These are phyloP conservation scores for Sarocladium brachiariae DNA, from an alignment of 2,329 filamentous ascomycete genomes.

Conservation along the genomic window DNA sequence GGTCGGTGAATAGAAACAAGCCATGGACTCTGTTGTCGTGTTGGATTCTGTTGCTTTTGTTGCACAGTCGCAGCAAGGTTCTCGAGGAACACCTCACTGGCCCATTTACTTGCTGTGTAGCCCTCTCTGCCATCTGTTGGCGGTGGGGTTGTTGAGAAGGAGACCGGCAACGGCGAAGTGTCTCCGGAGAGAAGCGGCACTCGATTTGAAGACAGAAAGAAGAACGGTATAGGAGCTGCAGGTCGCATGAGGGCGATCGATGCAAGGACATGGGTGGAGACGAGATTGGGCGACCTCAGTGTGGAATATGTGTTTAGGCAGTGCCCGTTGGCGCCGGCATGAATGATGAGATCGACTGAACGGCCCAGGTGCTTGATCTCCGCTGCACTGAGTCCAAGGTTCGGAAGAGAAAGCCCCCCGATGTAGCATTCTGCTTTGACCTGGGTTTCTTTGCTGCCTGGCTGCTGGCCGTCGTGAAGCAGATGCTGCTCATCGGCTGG, in stretches of 20 bases:
- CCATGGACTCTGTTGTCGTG: conserved; percentile 8
- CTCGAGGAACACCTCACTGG: conserved; percentile 23
- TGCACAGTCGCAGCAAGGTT: conserved; percentile 11
- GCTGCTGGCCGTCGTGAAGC: background rate
- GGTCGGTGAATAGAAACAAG: conserved; percentile 22
- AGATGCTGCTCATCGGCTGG: conserved; percentile 10
- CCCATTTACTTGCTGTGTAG: conserved; percentile 27
- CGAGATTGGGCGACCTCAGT: conserved; percentile 11
- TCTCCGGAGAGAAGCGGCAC: conserved; percentile 11
- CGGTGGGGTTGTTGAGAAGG: conserved; percentile 11
- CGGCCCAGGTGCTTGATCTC: conserved; percentile 5
- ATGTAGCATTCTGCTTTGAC: conserved; percentile 10
- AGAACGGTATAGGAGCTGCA: conserved; percentile 9
- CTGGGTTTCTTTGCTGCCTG: background rate
- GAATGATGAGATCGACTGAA: conserved; percentile 12
- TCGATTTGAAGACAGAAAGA: conserved; percentile 12
- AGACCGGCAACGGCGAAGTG: conserved; percentile 11
- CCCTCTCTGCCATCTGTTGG: conserved; percentile 21
- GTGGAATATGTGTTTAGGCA: conserved; percentile 13
- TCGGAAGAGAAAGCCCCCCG: conserved; percentile 10
- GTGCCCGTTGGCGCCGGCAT: conserved; percentile 13
- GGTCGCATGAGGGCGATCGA: conserved; percentile 11
- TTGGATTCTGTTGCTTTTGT: too few relatives aligned
- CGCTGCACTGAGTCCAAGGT: conserved; percentile 10
- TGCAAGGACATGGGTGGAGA: conserved; percentile 11